Percentiles rank a stretch among this genome's conserved stretches.
These are phyloP conservation scores for Eleusine coracana DNA, from an alignment of 176 grass and related monocot genomes.

Conservation along the genomic window DNA sequence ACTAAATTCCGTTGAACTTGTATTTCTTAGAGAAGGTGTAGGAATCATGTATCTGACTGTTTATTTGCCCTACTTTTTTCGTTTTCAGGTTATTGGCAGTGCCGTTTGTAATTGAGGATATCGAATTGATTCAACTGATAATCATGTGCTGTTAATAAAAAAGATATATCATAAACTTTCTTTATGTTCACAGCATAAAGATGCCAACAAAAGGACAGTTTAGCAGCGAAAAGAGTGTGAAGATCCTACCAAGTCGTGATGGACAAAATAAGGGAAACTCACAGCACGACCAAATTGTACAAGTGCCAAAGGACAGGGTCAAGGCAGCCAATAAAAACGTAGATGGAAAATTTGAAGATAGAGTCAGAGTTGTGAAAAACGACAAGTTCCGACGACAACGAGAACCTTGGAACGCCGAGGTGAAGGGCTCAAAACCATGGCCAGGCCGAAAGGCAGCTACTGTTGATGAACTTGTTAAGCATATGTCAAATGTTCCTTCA, in stretches of 20 bases:
- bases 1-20: background rate
- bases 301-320: slow-evolving; percentile 45
- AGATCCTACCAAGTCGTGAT: slow-evolving; percentile 30
- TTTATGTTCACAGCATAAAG: slow-evolving; percentile 49
- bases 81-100: slow-evolving; percentile 15
- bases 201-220: slow-evolving; percentile 56
- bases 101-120: slow-evolving; percentile 10
- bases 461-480: slow-evolving; percentile 83
- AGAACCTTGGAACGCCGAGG: slow-evolving; percentile 39
- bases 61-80: slow-evolving; percentile 8
- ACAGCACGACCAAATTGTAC: slow-evolving; percentile 42
- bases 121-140: slow-evolving; percentile 21
- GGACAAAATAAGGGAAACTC: slow-evolving; percentile 45
- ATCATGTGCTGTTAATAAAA: slow-evolving; percentile 26
- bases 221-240: slow-evolving; percentile 44
- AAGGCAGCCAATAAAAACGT: slow-evolving; percentile 31
- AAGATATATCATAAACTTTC: slow-evolving; percentile 11
- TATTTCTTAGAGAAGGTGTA: background rate
- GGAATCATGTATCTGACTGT: slow-evolving; percentile 22
- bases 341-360: slow-evolving; percentile 71
- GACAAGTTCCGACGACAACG: slow-evolving; percentile 42
- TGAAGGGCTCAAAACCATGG: slow-evolving; percentile 87
- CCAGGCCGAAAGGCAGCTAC: slow-evolving; percentile 57
- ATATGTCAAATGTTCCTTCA: slow-evolving; percentile 90
- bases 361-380: slow-evolving; percentile 53